phyloP scores from a whole-genome alignment of 441 rosid species.

The Populus hybrid region DNA sequence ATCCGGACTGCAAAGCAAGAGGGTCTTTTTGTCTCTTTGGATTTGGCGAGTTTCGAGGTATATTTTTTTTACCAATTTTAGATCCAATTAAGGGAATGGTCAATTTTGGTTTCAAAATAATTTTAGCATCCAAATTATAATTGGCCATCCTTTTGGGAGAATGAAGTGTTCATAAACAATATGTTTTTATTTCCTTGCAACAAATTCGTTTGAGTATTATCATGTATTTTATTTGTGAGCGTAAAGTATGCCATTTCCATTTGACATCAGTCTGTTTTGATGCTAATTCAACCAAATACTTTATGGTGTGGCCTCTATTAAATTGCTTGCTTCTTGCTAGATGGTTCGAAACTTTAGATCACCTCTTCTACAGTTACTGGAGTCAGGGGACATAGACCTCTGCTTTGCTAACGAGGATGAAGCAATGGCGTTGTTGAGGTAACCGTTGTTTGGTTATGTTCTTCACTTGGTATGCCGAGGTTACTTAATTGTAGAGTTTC shows the following conservation, averaged over 20 bases:
- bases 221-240: neutral
- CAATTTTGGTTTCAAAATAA: too few relatives aligned
- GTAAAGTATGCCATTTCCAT: neutral
- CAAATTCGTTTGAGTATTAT: neutral
- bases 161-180: neutral
- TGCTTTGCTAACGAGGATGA: conserved; percentile 98
- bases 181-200: neutral
- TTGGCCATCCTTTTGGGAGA: neutral
- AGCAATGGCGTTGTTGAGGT: conserved; percentile 80
- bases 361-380: conserved; percentile 63
- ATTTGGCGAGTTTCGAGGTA: conserved; percentile 99
- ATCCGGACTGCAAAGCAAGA: conserved; percentile 75
- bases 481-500: neutral
- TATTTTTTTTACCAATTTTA: neutral
- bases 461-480: neutral
- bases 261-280: neutral
- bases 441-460: conserved; percentile 2
- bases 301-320: neutral
- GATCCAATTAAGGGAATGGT: too few relatives aligned
- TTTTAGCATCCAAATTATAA: neutral
- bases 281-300: neutral
- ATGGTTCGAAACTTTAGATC: conserved; percentile 77
- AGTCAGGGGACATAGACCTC: conserved; percentile 82
- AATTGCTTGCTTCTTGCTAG: conserved; percentile 34
- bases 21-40: conserved; percentile 77